These are phyloP conservation scores for Podaxis sp. DNA, from an alignment of 768 basidiomycete genomes.

Conservation along the genomic window DNA sequence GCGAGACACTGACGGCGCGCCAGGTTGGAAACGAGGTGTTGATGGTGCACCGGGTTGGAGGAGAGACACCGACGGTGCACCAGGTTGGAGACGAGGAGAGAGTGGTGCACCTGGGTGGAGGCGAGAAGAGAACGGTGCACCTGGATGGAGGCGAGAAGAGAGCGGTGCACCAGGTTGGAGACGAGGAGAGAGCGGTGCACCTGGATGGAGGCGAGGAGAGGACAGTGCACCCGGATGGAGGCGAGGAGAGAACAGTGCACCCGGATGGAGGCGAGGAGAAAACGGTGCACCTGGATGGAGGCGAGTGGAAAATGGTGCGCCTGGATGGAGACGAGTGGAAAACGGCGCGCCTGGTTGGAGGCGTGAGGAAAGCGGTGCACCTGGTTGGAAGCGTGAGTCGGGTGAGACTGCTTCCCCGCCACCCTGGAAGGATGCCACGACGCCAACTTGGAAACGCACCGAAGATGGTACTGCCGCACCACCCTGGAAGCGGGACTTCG, in stretches of 20 bases:
- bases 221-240: too few species aligned
- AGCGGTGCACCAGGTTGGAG: background rate
- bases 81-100: background rate
- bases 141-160: background rate
- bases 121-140: background rate
- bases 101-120: background rate
- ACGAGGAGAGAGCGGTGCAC: too few species aligned
- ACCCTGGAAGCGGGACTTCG: background rate
- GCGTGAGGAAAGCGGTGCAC: background rate
- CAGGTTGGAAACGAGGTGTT: background rate
- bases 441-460: background rate
- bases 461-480: background rate
- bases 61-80: background rate
- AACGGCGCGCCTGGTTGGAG: background rate
- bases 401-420: background rate
- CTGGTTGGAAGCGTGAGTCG: constrained; percentile 2
- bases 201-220: too few species aligned
- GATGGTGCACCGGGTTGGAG: constrained; percentile 5
- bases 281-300: too few species aligned
- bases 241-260: too few species aligned
- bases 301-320: too few species aligned
- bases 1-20: background rate
- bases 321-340: background rate
- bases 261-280: too few species aligned
- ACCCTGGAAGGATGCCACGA: background rate